Percentiles rank a stretch among this genome's conserved stretches.
These are phyloP conservation scores for Phytophthora nicotianae DNA, from an alignment of 352 stramenopile species.

Conservation along the genomic window DNA sequence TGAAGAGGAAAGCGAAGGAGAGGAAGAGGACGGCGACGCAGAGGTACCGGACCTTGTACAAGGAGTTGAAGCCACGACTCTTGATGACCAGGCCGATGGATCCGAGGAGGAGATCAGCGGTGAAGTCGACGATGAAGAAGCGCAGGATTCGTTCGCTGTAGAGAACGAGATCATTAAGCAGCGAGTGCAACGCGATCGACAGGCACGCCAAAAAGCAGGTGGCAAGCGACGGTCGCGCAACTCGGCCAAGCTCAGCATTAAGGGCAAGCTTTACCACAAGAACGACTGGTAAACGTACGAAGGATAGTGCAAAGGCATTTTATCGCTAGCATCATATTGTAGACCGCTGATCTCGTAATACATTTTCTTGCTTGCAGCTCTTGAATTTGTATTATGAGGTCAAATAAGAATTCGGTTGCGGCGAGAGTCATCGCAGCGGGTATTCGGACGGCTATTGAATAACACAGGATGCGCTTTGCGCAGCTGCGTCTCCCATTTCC, in stretches of 20 bases:
- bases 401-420: slow-evolving; percentile 35
- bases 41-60: slow-evolving; percentile 45
- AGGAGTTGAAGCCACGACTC: slow-evolving; percentile 38
- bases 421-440: slow-evolving; percentile 13
- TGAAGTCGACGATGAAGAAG: slow-evolving; percentile 41
- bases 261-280: slow-evolving; percentile 86
- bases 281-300: slow-evolving; percentile 64
- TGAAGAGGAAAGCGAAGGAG: slow-evolving; percentile 37
- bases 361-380: slow-evolving; percentile 32
- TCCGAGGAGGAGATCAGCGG: slow-evolving; percentile 34
- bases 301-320: background rate
- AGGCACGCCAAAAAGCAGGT: slow-evolving; percentile 56
- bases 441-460: slow-evolving; percentile 62
- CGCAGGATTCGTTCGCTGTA: slow-evolving; percentile 47
- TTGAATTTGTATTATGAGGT: slow-evolving; percentile 47
- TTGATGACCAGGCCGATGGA: slow-evolving; percentile 23
- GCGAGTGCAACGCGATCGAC: slow-evolving; percentile 75
- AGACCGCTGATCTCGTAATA: slow-evolving; percentile 22
- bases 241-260: slow-evolving; percentile 84
- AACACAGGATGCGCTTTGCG: slow-evolving; percentile 84
- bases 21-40: slow-evolving; percentile 31
- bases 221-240: slow-evolving; percentile 79
- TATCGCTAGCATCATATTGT: slow-evolving; percentile 13
- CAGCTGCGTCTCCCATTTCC: slow-evolving; percentile 91
- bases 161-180: slow-evolving; percentile 85